phyloP scores from a whole-genome alignment of 208 protist genomes.

The Acanthamoeba healyi region DNA sequence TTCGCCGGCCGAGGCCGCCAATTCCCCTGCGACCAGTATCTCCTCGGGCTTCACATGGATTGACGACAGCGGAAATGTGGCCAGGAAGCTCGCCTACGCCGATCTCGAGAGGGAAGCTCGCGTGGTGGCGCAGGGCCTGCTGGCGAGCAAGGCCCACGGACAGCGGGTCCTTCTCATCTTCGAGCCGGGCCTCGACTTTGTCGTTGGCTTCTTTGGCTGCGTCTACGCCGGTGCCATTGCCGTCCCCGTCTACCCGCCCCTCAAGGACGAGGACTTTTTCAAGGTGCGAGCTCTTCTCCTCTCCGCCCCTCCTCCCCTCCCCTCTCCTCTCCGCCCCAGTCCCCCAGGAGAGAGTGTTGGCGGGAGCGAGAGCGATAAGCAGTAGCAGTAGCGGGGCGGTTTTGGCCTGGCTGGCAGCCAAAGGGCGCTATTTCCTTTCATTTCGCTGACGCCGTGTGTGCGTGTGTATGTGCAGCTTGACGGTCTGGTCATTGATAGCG shows the following conservation, averaged over 20 bases:
- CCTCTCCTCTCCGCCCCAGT: not conserved
- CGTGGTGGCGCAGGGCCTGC: not conserved
- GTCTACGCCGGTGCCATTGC: constrained; percentile 44
- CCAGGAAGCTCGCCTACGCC: not conserved
- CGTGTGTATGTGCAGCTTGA: not conserved
- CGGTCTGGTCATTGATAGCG: constrained; percentile 25
- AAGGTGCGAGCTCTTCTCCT: constrained; percentile 11
- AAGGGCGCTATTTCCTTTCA: too few species aligned
- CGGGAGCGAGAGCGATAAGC: too few species aligned
- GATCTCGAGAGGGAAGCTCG: constrained; percentile 33
- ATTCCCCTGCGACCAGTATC: not conserved
- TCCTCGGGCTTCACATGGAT: constrained; percentile 54
- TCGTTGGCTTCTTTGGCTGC: constrained; percentile 52
- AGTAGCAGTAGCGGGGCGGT: too few species aligned
- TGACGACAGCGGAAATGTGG: constrained; percentile 37
- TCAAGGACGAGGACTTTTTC: constrained; percentile 44
- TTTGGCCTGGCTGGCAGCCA: too few species aligned
- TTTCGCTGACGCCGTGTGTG: not conserved
- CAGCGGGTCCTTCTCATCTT: constrained; percentile 41
- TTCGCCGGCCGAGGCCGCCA: not conserved
- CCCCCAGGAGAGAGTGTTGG: not conserved
- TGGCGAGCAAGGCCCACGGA: not conserved
- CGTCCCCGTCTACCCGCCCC: constrained; percentile 25
- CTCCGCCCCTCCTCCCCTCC: not conserved
- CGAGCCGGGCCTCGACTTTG: constrained; percentile 21